Evolutionary conservation across 177 flowering plant species (phyloP), one percentile per base, ranked within the genome.

Genomic region (Vitis hybrid): DNA sequence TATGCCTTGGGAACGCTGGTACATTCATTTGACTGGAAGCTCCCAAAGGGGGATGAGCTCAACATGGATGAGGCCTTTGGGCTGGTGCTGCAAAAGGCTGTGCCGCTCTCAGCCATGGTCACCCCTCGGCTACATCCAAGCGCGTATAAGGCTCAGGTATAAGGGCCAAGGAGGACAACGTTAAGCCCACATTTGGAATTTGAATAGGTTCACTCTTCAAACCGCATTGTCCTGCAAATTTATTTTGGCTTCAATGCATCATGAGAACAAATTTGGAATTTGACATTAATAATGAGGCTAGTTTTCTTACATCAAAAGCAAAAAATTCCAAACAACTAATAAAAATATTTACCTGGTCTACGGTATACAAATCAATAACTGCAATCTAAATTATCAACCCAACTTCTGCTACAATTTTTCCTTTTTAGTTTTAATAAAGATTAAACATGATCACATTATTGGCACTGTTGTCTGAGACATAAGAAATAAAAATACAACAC

Each of bases 21-120:
- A 45, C 90, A 86, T 65, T 72, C 85, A 2, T 86, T 86, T 51
- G 85, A 86, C 0, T 84, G 86, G 87, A 69, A 68, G 32, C 3
- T 83, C 49, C 81, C 82, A 2, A 62, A 45, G 10, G 85, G 80
- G 1, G 72, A 18, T 1, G 71, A 81, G 64, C 57, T 82, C 7
- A 71, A 82, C 69, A 79, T 85, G 86, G 87, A 82, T 4, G 89
- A 86, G 69, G 58, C 75, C 0, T 84, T 81, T 60, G 86, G 89
- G 5, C 67, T 86, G 11, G 83, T 84, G 1, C 63, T 80, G 60
- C 84, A 82, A n/a, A 82, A 82, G 78, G 72, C 76, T 0, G 80
- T 78, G 15, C 84, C 84, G 1, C 79, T 84, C 2, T 30, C 77
- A 2, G 84, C 77, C 11, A 0, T 70, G 10, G 78, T 73, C 21